A percentile compares a stretch with the other conserved stretches of the same genome.
phyloP scores from a whole-genome alignment of 306 rosid species.

The Arachis stenosperma region DNA sequence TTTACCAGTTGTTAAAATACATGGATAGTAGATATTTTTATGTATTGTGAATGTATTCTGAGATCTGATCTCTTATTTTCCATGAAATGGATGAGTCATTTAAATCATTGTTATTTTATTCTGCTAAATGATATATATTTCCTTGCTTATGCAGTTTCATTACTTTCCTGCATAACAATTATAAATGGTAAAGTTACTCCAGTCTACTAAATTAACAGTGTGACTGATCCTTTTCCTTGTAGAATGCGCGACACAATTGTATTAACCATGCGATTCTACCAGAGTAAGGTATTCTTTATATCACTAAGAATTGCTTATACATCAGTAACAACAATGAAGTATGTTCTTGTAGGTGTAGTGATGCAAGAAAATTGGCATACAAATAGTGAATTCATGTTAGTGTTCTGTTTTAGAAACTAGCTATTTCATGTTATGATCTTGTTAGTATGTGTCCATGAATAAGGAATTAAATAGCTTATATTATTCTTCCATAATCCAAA shows the following conservation, averaged over 20 bases:
- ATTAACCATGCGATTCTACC: slow-evolving; percentile 86
- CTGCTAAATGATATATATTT: slow-evolving; percentile 20
- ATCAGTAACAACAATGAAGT: background rate
- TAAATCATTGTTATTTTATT: slow-evolving; percentile 4
- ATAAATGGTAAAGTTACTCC: slow-evolving; percentile 28
- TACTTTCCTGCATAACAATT: background rate
- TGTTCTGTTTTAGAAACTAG: background rate
- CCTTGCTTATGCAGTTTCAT: slow-evolving; percentile 13
- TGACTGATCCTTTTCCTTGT: slow-evolving; percentile 42
- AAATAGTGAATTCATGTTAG: slow-evolving; percentile 3
- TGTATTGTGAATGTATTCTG: background rate
- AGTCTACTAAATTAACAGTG: slow-evolving; percentile 35
- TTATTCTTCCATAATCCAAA: background rate
- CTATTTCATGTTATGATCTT: background rate
- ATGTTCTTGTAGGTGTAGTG: slow-evolving; percentile 6
- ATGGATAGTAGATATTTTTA: background rate
- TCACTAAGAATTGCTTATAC: slow-evolving; percentile 1
- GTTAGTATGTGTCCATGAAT: background rate
- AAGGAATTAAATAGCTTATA: background rate
- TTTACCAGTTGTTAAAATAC: no score
- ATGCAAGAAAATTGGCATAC: slow-evolving; percentile 18
- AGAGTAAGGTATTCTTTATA: slow-evolving; percentile 74
- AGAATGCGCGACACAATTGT: slow-evolving; percentile 93
- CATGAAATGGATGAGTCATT: background rate
- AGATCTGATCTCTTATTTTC: background rate